Conservation (phyloP, 31 red algal genomes). For the Porphyra umbilicalis region DNA sequence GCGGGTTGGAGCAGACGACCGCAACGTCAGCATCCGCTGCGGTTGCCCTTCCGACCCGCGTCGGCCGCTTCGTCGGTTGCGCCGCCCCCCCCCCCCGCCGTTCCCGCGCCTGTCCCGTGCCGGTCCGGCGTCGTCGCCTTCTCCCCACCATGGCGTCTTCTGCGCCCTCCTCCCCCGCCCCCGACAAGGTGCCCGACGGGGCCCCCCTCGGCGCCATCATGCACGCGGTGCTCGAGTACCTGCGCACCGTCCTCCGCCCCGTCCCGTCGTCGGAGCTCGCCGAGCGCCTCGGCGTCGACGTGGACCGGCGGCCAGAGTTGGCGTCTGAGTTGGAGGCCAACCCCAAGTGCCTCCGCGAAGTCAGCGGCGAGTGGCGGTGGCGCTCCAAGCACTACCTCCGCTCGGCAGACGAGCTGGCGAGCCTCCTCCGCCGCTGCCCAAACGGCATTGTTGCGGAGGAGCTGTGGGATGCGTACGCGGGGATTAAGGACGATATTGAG, state of each 20-base stretch:
- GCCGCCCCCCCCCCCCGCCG: too few relatives aligned
- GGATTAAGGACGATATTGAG: conserved; percentile 13
- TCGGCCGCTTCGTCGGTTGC: too few relatives aligned
- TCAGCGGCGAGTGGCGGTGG: conserved; percentile 19
- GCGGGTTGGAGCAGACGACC: too few relatives aligned
- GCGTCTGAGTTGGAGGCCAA: conserved; percentile 16
- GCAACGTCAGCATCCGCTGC: too few relatives aligned
- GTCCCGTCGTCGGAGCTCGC: conserved; percentile 11
- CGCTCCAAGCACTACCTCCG: conserved; percentile 28
- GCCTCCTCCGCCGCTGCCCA: background rate
- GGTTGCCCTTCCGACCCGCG: too few relatives aligned
- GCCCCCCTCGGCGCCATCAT: conserved; percentile 12
- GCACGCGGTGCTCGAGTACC: conserved; percentile 10
- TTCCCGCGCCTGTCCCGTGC: too few relatives aligned
- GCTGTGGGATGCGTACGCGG: conserved; percentile 22
- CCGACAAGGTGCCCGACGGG: background rate
- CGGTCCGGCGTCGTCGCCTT: too few relatives aligned
- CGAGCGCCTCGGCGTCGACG: background rate
- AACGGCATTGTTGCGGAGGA: conserved; percentile 15
- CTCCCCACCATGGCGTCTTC: background rate
- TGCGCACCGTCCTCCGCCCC: conserved; percentile 11
- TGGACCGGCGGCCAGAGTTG: conserved; percentile 13
- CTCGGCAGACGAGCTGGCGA: conserved; percentile 9
- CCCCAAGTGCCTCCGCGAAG: conserved; percentile 14
- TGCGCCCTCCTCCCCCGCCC: background rate